A percentile compares a stretch with the other conserved stretches of the same genome.
Evolutionary conservation across 2,329 filamentous ascomycete species (phyloP).

Genomic region (Monilinia laxa): DNA sequence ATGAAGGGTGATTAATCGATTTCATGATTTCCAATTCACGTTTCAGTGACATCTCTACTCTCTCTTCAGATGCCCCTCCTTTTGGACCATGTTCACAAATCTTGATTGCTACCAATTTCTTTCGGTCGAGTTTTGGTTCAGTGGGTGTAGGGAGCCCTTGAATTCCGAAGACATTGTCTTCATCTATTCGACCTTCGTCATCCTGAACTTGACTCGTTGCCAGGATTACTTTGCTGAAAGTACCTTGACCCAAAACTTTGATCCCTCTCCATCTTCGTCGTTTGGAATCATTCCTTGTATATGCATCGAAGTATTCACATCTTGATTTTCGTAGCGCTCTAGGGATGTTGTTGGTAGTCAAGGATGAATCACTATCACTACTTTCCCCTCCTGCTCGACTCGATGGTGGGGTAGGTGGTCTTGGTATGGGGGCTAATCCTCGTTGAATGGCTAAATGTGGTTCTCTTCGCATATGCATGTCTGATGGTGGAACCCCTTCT

Average conservation of each 20-base stretch:
- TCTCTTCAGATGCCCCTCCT: conserved; percentile 87
- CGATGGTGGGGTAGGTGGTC: conserved; percentile 77
- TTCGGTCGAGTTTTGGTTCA: conserved; percentile 57
- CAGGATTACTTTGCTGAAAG: conserved; percentile 91
- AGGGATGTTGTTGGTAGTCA: conserved; percentile 44
- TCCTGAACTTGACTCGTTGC: conserved; percentile 73
- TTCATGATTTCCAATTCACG: conserved; percentile 94
- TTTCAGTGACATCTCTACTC: conserved; percentile 90
- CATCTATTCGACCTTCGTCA: conserved; percentile 46
- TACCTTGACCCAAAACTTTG: conserved; percentile 82
- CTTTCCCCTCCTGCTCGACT: conserved; percentile 65
- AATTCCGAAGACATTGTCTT: conserved; percentile 39
- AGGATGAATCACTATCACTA: conserved; percentile 50
- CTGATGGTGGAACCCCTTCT: conserved; percentile 39
- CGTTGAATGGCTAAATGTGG: conserved; percentile 76
- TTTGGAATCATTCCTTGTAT: conserved; percentile 65
- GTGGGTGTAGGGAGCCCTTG: conserved; percentile 38
- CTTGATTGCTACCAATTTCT: conserved; percentile 88
- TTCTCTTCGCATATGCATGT: conserved; percentile 67
- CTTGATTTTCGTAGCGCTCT: conserved; percentile 42
- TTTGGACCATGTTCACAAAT: conserved; percentile 93
- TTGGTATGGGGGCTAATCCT: conserved; percentile 63
- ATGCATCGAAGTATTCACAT: conserved; percentile 68
- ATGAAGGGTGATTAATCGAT: conserved; percentile 79
- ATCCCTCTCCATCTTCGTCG: conserved; percentile 76